phyloP scores from a whole-genome alignment of 192 early-diverging fungal species.

The Coemansia sp. region DNA sequence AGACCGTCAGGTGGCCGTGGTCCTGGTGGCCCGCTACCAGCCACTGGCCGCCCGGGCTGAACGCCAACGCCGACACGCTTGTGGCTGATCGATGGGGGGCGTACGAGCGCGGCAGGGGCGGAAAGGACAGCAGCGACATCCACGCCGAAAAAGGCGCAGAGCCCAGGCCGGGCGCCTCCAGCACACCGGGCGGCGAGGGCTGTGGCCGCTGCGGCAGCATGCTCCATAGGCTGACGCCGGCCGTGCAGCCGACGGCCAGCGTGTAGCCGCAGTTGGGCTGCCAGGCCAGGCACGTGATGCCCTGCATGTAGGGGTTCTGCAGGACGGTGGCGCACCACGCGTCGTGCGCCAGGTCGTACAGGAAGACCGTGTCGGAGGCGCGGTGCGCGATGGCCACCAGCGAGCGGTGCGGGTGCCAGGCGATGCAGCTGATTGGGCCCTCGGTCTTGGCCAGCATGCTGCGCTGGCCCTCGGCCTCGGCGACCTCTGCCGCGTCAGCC shows the following conservation, averaged over 20 bases:
- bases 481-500: slow-evolving; percentile 20
- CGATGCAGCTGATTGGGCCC: slow-evolving; percentile 61
- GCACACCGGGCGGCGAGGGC: background rate
- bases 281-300: slow-evolving; percentile 53
- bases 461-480: slow-evolving; percentile 24
- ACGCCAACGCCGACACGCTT: slow-evolving; percentile 50
- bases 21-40: slow-evolving; percentile 45
- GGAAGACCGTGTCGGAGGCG: slow-evolving; percentile 63
- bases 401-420: slow-evolving; percentile 76
- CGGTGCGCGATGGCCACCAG: slow-evolving; percentile 71
- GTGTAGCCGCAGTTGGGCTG: slow-evolving; percentile 50
- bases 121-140: slow-evolving; percentile 51
- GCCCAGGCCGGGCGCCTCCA: slow-evolving; percentile 31
- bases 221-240: slow-evolving; percentile 54
- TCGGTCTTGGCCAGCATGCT: slow-evolving; percentile 44
- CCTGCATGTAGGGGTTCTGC: slow-evolving; percentile 44
- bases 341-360: slow-evolving; percentile 69
- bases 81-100: slow-evolving; percentile 18
- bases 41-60: slow-evolving; percentile 50
- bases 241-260: slow-evolving; percentile 47
- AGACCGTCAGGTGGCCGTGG: slow-evolving; percentile 45
- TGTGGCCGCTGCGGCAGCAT: slow-evolving; percentile 19
- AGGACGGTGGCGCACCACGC: slow-evolving; percentile 54
- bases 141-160: slow-evolving; percentile 36
- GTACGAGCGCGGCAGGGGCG: slow-evolving; percentile 10